Base-by-base conservation (phyloP, 2,329 filamentous ascomycete species). In the Xylaria sp. region DNA sequence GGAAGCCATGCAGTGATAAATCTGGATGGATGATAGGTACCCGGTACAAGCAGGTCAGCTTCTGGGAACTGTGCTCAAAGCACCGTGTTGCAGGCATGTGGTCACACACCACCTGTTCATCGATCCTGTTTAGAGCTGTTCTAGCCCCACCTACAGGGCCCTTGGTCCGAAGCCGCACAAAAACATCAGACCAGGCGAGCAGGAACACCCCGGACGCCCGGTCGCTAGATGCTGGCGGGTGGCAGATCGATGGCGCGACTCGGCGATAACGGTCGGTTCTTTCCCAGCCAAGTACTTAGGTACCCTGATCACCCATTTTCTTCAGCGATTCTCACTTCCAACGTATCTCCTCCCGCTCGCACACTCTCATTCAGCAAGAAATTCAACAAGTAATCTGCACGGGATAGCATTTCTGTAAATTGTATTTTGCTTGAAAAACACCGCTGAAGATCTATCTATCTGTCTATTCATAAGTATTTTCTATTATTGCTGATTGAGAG, bases 111-210 rank as follows among this genome's bases (percentile, higher is more conserved):
- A 48, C 12, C 43, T 52, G 54, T 36, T 36, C 15, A 41, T 5
- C 33, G 23, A 59, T 46, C 55, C 36, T 58, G 36, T 46, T 46
- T 13, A 48, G 39, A 12, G 23, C 59, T 49, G 54, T 43, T 65
- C 61, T 56, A 41, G 57, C 64, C 63, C 67, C 67, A 61, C 66
- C 55, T 62, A 20, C 43, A 57, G 25, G 66, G 66, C 66, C 54
- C 60, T 69, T 69, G 57, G 65, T 68, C 68, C 68, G 68, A 70
- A 70, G 65, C 68, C 68, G 68, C 68, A 70, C 51, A 57, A 62
- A 23, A 62, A 66, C 62, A 62, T 64, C 61, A 39, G 58, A 20
- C 62, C 62, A 70, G n/a, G n/a, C n/a, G n/a, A n/a, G n/a, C n/a
- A n/a, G 60, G 55, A 52, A 18, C 51, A 54, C 52, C 62, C 65